Percentiles rank a stretch among this genome's conserved stretches.
These are phyloP conservation scores for Myxozyma geophila DNA, from an alignment of 805 yeast species.

Conservation along the genomic window DNA sequence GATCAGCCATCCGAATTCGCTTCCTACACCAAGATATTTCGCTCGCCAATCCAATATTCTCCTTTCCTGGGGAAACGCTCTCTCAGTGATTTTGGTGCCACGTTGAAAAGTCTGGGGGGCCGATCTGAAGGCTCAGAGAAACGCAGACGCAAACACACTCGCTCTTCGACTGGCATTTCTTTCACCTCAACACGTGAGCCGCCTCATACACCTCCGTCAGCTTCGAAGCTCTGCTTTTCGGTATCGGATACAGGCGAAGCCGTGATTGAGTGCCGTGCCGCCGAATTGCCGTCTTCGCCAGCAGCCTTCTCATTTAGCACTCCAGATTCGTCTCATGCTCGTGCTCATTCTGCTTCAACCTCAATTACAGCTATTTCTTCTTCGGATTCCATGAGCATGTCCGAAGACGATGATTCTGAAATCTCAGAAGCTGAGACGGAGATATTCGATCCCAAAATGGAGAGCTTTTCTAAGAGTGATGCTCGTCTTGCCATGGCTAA, in stretches of 20 bases:
- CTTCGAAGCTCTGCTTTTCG: conserved; percentile 5
- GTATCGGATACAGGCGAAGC: conserved; percentile 29
- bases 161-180: conserved; percentile 5
- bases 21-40: conserved; percentile 23
- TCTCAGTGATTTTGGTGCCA: conserved; percentile 25
- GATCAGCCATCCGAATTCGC: neutral
- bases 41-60: conserved; percentile 32
- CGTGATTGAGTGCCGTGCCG: conserved; percentile 13
- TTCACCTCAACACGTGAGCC: neutral
- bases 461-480: conserved; percentile 12
- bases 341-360: conserved; percentile 10
- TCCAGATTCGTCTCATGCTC: conserved; percentile 1
- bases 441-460: conserved; percentile 19
- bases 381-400: conserved; percentile 7
- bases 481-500: conserved; percentile 34
- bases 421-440: conserved; percentile 35
- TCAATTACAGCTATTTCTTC: conserved; percentile 20
- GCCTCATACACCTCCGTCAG: conserved; percentile 5
- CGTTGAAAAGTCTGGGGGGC: conserved; percentile 4
- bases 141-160: conserved; percentile 11
- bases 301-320: neutral
- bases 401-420: conserved; percentile 3
- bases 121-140: neutral
- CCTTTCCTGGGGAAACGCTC: conserved; percentile 31
- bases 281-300: neutral